A percentile compares a stretch with the other conserved stretches of the same genome.
Evolutionary conservation across 2,329 filamentous ascomycete species (phyloP).

Genomic region (Sordariomycetes sp.): DNA sequence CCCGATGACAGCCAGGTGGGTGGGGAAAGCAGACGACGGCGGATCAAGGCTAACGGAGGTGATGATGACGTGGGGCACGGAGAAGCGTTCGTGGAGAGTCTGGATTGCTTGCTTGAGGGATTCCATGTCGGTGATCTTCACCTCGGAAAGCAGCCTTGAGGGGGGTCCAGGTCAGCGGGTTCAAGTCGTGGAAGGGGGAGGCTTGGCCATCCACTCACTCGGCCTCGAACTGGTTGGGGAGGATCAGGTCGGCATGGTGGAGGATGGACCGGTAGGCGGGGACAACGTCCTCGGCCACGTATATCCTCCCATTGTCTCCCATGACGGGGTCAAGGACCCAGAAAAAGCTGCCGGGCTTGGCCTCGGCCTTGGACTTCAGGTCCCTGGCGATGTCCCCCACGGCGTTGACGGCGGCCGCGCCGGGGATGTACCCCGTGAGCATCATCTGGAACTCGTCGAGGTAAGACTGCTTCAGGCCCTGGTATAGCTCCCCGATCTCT

Average conservation of each 20-base stretch:
- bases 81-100: conserved; percentile 64
- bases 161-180: neutral
- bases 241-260: conserved; percentile 74
- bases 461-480: conserved; percentile 71
- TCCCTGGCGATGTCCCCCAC: conserved; percentile 79
- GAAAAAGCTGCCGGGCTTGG: conserved; percentile 70
- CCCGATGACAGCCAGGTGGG: conserved; percentile 62
- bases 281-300: conserved; percentile 84
- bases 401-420: conserved; percentile 70
- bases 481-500: conserved; percentile 76
- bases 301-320: conserved; percentile 88
- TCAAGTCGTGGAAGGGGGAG: neutral
- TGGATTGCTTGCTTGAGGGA: conserved; percentile 66
- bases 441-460: conserved; percentile 89
- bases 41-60: conserved; percentile 70
- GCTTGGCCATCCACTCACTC: conserved; percentile 55
- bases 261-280: conserved; percentile 79
- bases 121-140: conserved; percentile 66
- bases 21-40: conserved; percentile 34
- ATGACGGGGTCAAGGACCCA: conserved; percentile 98
- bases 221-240: conserved; percentile 95
- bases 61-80: conserved; percentile 80
- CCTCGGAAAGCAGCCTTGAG: conserved; percentile 69
- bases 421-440: conserved; percentile 89
- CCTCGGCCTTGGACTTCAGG: conserved; percentile 54